Evolutionary conservation across 169 alveolate genomes (phyloP), one percentile per base, ranked within the genome.

Genomic region (Cryptosporidium canis): DNA sequence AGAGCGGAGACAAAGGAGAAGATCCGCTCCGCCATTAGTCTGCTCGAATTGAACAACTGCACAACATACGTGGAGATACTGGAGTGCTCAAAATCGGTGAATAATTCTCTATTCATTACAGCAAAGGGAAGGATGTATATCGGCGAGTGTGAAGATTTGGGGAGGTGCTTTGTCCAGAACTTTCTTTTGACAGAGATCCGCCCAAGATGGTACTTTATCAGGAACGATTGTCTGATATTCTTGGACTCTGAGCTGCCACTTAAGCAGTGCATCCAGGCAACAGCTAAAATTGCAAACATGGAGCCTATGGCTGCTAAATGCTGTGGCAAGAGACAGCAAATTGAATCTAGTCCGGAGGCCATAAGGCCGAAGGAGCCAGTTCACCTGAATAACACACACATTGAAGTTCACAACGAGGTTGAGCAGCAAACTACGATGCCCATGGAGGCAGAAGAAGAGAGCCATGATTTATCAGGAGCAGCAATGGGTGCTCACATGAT

Each of bases 91-190:
- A 77, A 61, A 45, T 77, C 87, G 16, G 58, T 77, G 12, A 58
- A 45, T 41, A 77, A 77, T 44, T 77, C 87, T 24, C 53, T 77
- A 4, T 77, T 56, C 18, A 77, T 77, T 24, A 77, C 71, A 41
- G 72, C 87, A 9, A 77, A 77, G 41, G 87, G 87, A 41, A 77
- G 87, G 48, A 77, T 77, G 87, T 77, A 77, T 55, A 43, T 77
- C 24, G 71, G 71, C 12, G 87, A 77, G 3, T 55, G 77, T 14
- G 87, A 77, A 18, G 35, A 58, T 12, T 27, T 77, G 16, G 87
- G 87, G 21, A 77, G 64, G 27, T 29, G 77, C 39, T 77, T 77
- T 61, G 87, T 77, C n/a, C 87, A 77, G 31, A 77, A 63, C 4
- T 77, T 77, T 48, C 61, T 77, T 14, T 41, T 77, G 8, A 77